Evolutionary conservation across 75 land plant genomes (phyloP), one percentile per base, ranked within the genome.

Genomic region (Chamaecyparis obtusa): DNA sequence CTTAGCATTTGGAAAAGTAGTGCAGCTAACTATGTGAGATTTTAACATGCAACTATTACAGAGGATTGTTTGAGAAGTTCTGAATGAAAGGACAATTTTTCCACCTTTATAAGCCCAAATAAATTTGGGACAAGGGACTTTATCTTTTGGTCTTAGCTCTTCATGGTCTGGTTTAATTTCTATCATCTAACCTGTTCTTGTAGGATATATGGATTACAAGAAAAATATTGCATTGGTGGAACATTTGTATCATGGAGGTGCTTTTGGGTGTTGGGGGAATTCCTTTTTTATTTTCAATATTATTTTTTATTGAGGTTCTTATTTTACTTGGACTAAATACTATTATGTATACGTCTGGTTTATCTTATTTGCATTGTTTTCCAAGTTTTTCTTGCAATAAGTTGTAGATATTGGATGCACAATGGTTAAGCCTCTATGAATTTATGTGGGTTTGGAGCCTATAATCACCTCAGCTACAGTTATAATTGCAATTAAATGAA

Each of bases 401-500:
- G 27, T 21, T 60, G 67, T 19, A 60, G 6, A 60, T 21, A 60
- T 60, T 60, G 67, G 67, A 60, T 19, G 6, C 67, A 60, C 24
- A 19, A 19, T 60, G 67, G 21, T 60, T 27, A 60, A 60, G 1
- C 5, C 6, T 19, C 57, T 17, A 55, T 48, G 51, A 19, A 3
- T 55, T 21, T 60, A 60, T 60, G 67, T 21, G 21, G 21, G 5
- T 19, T 60, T 60, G 27, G 67, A 60, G 67, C 24, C 97, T 46
- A 96, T 90, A 35, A 95, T 90, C 3, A 93, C 90, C 71, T 88
- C 87, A n/a, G 93, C 95, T 32, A 91, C 91, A 39, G 97, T 96
- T 15, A 95, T 94, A 84, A 96, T 88, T 46, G 89, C 95, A 72
- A 96, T 83, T 69, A 95, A 88, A 95, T 96, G 64, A 96, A 56